phyloP scores from a whole-genome alignment of 2,329 filamentous ascomycete genomes.

The Ascosphaera apis region DNA sequence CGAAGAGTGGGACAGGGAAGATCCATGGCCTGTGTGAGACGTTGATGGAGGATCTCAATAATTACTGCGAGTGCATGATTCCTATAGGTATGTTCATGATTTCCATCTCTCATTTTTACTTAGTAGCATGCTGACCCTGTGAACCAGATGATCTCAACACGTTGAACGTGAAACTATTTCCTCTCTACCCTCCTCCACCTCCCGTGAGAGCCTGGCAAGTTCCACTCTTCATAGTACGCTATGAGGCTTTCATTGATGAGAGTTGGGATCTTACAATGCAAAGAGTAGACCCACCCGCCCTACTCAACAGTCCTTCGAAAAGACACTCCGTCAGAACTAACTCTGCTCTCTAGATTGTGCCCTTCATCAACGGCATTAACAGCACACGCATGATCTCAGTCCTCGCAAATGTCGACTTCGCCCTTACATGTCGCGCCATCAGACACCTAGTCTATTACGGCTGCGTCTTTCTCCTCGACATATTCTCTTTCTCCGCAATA shows the following conservation, averaged over 20 bases:
- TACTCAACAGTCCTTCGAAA: background rate
- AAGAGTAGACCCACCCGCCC: conserved; percentile 15
- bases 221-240: conserved; percentile 45
- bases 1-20: conserved; percentile 24
- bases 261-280: conserved; percentile 33
- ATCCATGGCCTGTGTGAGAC: conserved; percentile 57
- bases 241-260: conserved; percentile 28
- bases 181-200: conserved; percentile 52
- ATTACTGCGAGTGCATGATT: conserved; percentile 97
- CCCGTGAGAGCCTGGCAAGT: conserved; percentile 75
- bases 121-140: background rate
- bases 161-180: conserved; percentile 89
- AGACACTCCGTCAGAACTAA: background rate
- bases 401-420: conserved; percentile 64
- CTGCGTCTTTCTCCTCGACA: conserved; percentile 70
- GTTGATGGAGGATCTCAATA: conserved; percentile 79
- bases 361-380: conserved; percentile 74
- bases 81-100: conserved; percentile 58
- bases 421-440: conserved; percentile 65
- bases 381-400: conserved; percentile 72
- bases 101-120: background rate
- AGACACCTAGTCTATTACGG: conserved; percentile 85
- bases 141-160: conserved; percentile 69
- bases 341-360: conserved; percentile 35
- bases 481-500: conserved; percentile 82